Evolutionary conservation across 2,329 filamentous ascomycete species (phyloP).

Genomic region (Colletotrichum siamense): DNA sequence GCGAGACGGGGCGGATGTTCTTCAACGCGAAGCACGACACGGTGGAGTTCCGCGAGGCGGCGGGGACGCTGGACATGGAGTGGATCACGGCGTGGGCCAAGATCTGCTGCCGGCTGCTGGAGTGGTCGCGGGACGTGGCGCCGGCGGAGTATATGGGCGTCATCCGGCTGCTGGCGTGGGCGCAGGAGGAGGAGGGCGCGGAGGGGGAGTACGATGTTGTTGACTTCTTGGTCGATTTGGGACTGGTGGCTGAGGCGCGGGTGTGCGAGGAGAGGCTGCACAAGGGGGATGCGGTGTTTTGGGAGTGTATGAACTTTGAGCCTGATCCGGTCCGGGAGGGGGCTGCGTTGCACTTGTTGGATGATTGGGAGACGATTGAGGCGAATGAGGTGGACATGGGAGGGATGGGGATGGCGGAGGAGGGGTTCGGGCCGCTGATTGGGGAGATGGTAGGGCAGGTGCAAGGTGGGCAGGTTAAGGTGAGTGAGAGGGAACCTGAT

Average conservation of each 20-base stretch:
- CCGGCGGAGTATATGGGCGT: slow-evolving; percentile 34
- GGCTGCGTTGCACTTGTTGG: not conserved
- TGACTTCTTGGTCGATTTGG: slow-evolving; percentile 39
- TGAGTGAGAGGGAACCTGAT: not conserved
- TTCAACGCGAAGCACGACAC: slow-evolving; percentile 18
- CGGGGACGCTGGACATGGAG: slow-evolving; percentile 35
- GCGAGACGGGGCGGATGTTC: not conserved
- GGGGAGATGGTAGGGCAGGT: not conserved
- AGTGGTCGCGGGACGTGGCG: slow-evolving; percentile 29
- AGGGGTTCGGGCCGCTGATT: not conserved
- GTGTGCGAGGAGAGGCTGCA: slow-evolving; percentile 29
- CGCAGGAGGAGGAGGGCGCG: slow-evolving; percentile 23
- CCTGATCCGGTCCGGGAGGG: not conserved
- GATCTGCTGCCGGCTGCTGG: slow-evolving; percentile 36
- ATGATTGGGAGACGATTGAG: not conserved
- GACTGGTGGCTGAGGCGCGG: slow-evolving; percentile 34
- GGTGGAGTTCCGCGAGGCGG: slow-evolving; percentile 43
- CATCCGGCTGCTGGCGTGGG: slow-evolving; percentile 26
- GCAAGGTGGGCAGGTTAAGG: not conserved
- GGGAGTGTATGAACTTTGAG: slow-evolving; percentile 25
- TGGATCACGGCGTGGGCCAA: slow-evolving; percentile 39
- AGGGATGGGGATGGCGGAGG: not conserved
- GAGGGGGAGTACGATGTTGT: slow-evolving; percentile 37
- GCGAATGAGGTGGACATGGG: not conserved
- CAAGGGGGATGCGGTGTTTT: slow-evolving; percentile 28